Percentiles rank a stretch among this genome's conserved stretches.
Conservation (phyloP, 306 rosid species). For the Rosa persica region DNA sequence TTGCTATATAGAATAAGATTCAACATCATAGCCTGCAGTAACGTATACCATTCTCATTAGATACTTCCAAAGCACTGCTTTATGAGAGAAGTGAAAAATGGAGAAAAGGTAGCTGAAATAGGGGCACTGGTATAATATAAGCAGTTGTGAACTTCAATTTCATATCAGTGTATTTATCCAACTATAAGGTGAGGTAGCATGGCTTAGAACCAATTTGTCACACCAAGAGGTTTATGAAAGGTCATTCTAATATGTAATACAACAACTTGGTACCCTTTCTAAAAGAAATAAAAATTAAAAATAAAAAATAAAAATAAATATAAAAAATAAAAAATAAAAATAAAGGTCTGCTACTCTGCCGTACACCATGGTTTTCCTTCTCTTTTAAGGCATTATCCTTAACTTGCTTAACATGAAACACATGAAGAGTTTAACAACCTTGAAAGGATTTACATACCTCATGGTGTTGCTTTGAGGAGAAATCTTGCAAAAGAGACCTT, state of each 20-base stretch:
- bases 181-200: neutral
- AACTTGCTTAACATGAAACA: neutral
- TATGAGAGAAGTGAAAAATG: conserved; percentile 11
- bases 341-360: neutral
- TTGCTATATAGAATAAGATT: conserved; percentile 52
- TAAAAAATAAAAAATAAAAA: neutral
- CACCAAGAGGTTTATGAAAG: neutral
- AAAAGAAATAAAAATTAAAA: neutral
- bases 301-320: too few relatives aligned
- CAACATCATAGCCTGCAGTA: conserved; percentile 67
- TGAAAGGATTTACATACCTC: conserved; percentile 50
- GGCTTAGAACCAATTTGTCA: neutral
- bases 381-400: neutral
- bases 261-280: neutral
- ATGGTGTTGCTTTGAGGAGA: conserved; percentile 59
- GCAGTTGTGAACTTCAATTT: neutral
- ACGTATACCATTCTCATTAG: conserved; percentile 18
- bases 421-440: neutral
- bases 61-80: neutral
- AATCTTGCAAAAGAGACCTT: conserved; percentile 75
- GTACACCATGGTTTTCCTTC: neutral
- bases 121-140: neutral
- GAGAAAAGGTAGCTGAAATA: neutral
- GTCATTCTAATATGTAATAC: neutral
- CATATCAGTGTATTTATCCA: neutral